These are phyloP conservation scores for Daphne laureola DNA, from an alignment of 441 rosid genomes.

Conservation along the genomic window DNA sequence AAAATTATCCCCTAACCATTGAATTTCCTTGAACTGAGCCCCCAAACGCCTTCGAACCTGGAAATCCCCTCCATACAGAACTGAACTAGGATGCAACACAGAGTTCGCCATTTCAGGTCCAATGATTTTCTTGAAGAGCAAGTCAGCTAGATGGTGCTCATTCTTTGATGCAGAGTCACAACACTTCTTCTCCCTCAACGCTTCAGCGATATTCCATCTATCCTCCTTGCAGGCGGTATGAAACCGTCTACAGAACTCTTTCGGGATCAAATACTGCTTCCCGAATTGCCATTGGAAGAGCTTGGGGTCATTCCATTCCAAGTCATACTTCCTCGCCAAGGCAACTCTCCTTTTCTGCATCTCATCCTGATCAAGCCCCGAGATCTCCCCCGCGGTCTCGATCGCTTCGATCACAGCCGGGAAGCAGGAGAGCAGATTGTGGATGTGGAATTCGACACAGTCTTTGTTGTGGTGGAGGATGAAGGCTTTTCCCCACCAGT, in stretches of 20 bases:
- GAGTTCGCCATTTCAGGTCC: constrained; percentile 33
- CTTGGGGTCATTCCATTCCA: constrained; percentile 77
- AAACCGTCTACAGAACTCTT: constrained; percentile 40
- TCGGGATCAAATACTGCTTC: constrained; percentile 64
- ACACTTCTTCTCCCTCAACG: constrained; percentile 46
- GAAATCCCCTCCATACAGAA: constrained; percentile 66
- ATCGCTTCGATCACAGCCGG: constrained; percentile 77
- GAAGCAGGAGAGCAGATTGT: constrained; percentile 64
- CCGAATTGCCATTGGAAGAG: constrained; percentile 76
- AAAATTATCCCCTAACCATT: constrained; percentile 79
- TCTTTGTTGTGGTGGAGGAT: constrained; percentile 75
- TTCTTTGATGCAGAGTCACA: constrained; percentile 37
- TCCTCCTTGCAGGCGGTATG: constrained; percentile 75
- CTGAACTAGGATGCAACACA: constrained; percentile 59
- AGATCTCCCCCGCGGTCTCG: constrained; percentile 75
- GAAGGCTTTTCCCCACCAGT: constrained; percentile 85
- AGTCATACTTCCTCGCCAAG: constrained; percentile 58
- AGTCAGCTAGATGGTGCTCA: constrained; percentile 57
- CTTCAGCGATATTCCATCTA: constrained; percentile 62
- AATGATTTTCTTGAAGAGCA: constrained; percentile 50
- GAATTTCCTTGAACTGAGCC: constrained; percentile 72
- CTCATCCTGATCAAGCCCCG: constrained; percentile 72
- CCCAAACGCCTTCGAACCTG: constrained; percentile 68
- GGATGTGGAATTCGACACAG: constrained; percentile 70
- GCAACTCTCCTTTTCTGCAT: constrained; percentile 68